These are phyloP conservation scores for Alternaria sp. DNA, from an alignment of 2,329 filamentous ascomycete genomes.

Conservation along the genomic window DNA sequence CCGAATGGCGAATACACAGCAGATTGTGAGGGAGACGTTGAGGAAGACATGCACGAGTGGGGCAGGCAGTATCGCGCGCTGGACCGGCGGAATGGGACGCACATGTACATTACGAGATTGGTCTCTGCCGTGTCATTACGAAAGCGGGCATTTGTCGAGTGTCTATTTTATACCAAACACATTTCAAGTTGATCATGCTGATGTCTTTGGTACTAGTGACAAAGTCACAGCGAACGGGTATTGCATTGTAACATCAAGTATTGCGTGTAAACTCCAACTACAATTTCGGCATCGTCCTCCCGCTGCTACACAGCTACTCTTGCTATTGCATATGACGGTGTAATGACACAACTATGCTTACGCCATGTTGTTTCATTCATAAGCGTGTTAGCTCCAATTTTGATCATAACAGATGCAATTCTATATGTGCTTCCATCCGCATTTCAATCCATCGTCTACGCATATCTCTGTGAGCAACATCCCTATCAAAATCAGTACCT, in stretches of 20 bases:
- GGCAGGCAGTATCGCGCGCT: neutral
- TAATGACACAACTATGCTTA: neutral
- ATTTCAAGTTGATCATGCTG: neutral
- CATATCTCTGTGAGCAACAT: neutral
- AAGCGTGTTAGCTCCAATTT: neutral
- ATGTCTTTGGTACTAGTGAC: neutral
- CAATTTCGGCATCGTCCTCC: neutral
- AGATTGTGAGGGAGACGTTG: neutral
- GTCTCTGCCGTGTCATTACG: slow-evolving; percentile 5
- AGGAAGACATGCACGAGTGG: neutral
- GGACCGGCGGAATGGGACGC: neutral
- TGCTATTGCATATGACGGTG: neutral
- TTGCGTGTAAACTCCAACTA: neutral
- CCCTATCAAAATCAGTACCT: neutral
- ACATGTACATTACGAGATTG: slow-evolving; percentile 11
- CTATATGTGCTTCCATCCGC: neutral
- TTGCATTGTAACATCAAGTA: neutral
- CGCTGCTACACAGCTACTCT: neutral
- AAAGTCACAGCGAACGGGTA: neutral
- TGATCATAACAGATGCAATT: neutral
- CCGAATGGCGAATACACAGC: neutral
- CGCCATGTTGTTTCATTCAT: neutral
- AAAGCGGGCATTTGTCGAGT: slow-evolving; percentile 1
- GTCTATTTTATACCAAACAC: neutral
- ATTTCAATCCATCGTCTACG: neutral